Conservation (phyloP, 2,329 filamentous ascomycete species). For the Colletotrichum navitas region DNA sequence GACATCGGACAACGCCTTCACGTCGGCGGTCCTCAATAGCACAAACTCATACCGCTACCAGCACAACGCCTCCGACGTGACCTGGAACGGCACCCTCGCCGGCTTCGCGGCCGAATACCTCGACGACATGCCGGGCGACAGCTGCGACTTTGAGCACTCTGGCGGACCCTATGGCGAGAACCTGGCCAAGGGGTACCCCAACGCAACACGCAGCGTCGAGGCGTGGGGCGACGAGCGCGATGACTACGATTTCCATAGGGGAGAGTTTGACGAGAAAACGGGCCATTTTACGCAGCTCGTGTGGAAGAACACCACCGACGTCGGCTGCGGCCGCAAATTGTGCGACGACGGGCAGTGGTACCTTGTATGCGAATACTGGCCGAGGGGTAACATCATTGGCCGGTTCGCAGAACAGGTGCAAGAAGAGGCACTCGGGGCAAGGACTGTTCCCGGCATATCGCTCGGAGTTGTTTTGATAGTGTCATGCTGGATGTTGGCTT, state of each 20-base stretch:
- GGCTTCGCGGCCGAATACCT: constrained; percentile 66
- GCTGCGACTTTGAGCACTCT: constrained; percentile 66
- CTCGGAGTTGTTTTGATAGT: neutral
- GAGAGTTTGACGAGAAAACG: constrained; percentile 69
- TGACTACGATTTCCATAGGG: constrained; percentile 69
- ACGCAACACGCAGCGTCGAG: constrained; percentile 70
- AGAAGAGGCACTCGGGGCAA: constrained; percentile 8
- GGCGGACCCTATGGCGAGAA: constrained; percentile 80
- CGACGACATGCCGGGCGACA: constrained; percentile 39
- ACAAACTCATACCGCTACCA: constrained; percentile 75
- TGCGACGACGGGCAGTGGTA: constrained; percentile 65
- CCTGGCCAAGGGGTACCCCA: constrained; percentile 75
- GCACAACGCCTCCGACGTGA: constrained; percentile 70
- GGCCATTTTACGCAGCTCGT: constrained; percentile 82
- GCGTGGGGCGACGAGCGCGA: constrained; percentile 74
- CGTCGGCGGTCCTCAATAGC: constrained; percentile 70
- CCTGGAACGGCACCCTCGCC: constrained; percentile 76
- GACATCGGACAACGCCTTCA: constrained; percentile 55
- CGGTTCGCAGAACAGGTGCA: constrained; percentile 56
- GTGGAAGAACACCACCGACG: constrained; percentile 72
- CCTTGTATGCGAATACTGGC: constrained; percentile 78
- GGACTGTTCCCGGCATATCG: neutral
- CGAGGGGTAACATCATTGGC: constrained; percentile 72
- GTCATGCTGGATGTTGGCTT: neutral
- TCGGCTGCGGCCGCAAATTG: constrained; percentile 63